Percentiles rank a stretch among this genome's conserved stretches.
Conservation (phyloP, 2,329 filamentous ascomycete species). For the Clonostachys solani region DNA sequence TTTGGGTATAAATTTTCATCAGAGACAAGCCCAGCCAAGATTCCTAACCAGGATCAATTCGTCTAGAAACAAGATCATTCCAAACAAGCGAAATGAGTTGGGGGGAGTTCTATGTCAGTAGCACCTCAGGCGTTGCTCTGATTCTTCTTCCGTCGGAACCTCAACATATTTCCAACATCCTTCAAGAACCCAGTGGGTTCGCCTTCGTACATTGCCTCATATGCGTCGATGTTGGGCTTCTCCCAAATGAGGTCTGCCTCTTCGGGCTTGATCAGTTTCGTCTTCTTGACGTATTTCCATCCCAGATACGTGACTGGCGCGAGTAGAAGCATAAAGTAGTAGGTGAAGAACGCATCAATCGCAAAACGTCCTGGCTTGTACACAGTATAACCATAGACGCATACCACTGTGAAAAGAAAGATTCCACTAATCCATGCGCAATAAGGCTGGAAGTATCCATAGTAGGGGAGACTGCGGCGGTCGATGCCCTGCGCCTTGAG, state of each 20-base stretch:
- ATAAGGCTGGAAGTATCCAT: conserved; percentile 55
- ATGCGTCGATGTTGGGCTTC: conserved; percentile 52
- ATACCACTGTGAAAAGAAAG: conserved; percentile 36
- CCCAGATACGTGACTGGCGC: conserved; percentile 47
- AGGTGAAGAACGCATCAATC: conserved; percentile 40
- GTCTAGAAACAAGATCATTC: too few relatives aligned
- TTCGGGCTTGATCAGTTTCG: conserved; percentile 43
- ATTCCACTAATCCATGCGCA: conserved; percentile 40
- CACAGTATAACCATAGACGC: conserved; percentile 51
- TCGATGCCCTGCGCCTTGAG: conserved; percentile 46
- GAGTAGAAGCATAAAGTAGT: conserved; percentile 55
- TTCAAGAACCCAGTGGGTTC: conserved; percentile 48
- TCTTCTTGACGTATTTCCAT: conserved; percentile 63
- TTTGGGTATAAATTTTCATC: too few relatives aligned
- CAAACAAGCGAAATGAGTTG: too few relatives aligned
- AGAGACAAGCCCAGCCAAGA: too few relatives aligned
- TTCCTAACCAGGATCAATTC: too few relatives aligned
- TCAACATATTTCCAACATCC: conserved; percentile 42
- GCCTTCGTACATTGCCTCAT: conserved; percentile 41
- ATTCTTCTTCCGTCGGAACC: conserved; percentile 22
- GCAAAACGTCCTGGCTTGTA: conserved; percentile 40
- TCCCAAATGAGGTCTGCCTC: conserved; percentile 60
- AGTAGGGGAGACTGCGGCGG: conserved; percentile 51
- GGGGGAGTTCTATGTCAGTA: too few relatives aligned
- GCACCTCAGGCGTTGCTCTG: too few relatives aligned